Conservation (phyloP, 352 stramenopile genomes). For the Peronosclerospora sorghi region DNA sequence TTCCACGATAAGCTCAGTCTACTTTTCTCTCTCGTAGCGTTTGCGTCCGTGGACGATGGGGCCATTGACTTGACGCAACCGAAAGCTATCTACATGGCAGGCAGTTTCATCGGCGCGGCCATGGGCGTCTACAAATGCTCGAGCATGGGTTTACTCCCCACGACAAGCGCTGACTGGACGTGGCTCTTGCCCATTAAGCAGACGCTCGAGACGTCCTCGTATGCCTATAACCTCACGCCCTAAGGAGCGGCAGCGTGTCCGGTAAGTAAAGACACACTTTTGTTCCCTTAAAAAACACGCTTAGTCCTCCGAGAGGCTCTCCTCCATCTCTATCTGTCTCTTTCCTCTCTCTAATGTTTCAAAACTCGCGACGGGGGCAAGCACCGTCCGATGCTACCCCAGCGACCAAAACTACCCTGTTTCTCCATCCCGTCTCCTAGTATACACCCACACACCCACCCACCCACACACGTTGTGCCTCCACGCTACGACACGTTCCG, state of each 20-base stretch:
- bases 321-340: no score
- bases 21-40: slow-evolving; percentile 32
- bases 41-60: slow-evolving; percentile 62
- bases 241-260: slow-evolving; percentile 3
- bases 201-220: slow-evolving; percentile 66
- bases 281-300: no score
- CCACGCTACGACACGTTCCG: slow-evolving; percentile 63
- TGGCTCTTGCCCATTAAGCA: slow-evolving; percentile 83
- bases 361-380: no score
- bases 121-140: slow-evolving; percentile 89
- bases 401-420: no score
- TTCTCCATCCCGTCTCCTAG: no score
- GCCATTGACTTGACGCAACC: slow-evolving; percentile 70
- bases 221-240: slow-evolving; percentile 33
- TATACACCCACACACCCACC: no score
- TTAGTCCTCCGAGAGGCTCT: no score
- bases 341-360: no score
- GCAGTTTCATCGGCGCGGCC: slow-evolving; percentile 78
- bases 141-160: slow-evolving; percentile 87
- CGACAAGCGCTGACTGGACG: slow-evolving; percentile 87
- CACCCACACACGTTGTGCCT: no score
- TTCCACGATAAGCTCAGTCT: no score
- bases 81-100: slow-evolving; percentile 84
- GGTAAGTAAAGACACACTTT: no score
- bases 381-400: no score